phyloP scores from a whole-genome alignment of 495 filamentous ascomycete genomes.

The Aspergillus carlsbadensis region DNA sequence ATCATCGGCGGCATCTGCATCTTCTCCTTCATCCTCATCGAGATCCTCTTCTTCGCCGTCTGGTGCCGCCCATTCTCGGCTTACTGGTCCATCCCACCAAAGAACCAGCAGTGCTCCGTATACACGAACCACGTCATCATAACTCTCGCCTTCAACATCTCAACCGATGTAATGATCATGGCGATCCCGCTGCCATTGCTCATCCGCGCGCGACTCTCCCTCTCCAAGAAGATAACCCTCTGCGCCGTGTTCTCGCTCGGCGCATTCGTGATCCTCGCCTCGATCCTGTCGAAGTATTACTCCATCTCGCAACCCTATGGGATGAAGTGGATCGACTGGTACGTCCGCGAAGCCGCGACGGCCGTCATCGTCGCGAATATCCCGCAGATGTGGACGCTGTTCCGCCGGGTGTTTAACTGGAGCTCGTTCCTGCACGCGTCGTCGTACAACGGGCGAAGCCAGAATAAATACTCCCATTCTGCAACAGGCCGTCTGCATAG shows the following conservation, averaged over 20 bases:
- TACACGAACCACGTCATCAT: slow-evolving; percentile 51
- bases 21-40: slow-evolving; percentile 50
- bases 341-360: slow-evolving; percentile 55
- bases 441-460: slow-evolving; percentile 6
- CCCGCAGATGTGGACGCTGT: slow-evolving; percentile 53
- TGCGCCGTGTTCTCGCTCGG: slow-evolving; percentile 44
- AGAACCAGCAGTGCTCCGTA: slow-evolving; percentile 14
- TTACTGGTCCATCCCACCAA: slow-evolving; percentile 48
- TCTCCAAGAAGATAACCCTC: slow-evolving; percentile 47
- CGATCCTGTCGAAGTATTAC: slow-evolving; percentile 58
- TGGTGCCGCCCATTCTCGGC: slow-evolving; percentile 57
- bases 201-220: slow-evolving; percentile 43
- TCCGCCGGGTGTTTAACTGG: slow-evolving; percentile 43
- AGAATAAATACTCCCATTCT: slow-evolving; percentile 9
- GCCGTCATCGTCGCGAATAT: slow-evolving; percentile 56
- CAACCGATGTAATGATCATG: slow-evolving; percentile 56
- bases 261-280: slow-evolving; percentile 56
- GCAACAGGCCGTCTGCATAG: slow-evolving; percentile 6
- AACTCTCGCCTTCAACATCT: slow-evolving; percentile 56
- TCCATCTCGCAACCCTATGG: slow-evolving; percentile 49
- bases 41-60: slow-evolving; percentile 54
- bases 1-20: slow-evolving; percentile 48
- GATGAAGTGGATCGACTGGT: slow-evolving; percentile 56
- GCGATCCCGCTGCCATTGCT: slow-evolving; percentile 54
- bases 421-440: slow-evolving; percentile 13